These are phyloP conservation scores for Clonostachys rosea DNA, from an alignment of 2,329 filamentous ascomycete genomes.

Conservation along the genomic window DNA sequence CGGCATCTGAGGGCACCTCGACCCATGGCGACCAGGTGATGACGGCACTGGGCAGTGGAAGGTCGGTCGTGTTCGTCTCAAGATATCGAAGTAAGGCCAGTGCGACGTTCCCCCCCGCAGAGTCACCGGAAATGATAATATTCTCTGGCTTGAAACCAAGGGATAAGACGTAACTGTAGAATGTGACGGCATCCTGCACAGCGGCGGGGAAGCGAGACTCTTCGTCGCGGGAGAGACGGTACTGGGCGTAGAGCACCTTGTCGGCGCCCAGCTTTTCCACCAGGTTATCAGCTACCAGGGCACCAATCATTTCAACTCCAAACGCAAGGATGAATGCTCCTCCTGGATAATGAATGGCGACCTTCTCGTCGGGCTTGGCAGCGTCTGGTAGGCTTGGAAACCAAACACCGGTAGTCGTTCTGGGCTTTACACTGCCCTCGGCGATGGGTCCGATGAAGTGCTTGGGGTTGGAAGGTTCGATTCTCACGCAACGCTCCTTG, in stretches of 20 bases:
- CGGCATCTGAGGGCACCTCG: background rate
- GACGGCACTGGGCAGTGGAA: background rate
- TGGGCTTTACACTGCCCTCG: conserved; percentile 3
- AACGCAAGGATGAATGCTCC: background rate
- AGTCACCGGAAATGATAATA: too few relatives aligned
- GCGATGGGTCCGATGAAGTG: conserved; percentile 6
- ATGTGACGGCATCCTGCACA: too few relatives aligned
- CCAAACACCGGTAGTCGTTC: conserved; percentile 9
- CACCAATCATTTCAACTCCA: background rate
- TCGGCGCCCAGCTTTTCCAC: background rate
- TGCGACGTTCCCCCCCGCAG: too few relatives aligned
- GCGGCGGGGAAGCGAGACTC: too few relatives aligned
- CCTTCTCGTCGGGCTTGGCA: background rate
- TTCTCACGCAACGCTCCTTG: background rate
- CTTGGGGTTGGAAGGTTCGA: background rate
- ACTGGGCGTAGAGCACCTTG: background rate
- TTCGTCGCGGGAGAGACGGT: background rate
- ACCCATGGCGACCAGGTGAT: conserved; percentile 2
- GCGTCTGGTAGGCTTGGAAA: conserved; percentile 3
- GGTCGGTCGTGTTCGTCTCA: background rate
- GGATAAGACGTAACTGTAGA: too few relatives aligned
- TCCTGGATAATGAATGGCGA: background rate
- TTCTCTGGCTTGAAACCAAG: too few relatives aligned
- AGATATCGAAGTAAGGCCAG: conserved; percentile 20
- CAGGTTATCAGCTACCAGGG: background rate